Base-by-base conservation (phyloP, 2,329 filamentous ascomycete species). In the Setomelanomma holmii region DNA sequence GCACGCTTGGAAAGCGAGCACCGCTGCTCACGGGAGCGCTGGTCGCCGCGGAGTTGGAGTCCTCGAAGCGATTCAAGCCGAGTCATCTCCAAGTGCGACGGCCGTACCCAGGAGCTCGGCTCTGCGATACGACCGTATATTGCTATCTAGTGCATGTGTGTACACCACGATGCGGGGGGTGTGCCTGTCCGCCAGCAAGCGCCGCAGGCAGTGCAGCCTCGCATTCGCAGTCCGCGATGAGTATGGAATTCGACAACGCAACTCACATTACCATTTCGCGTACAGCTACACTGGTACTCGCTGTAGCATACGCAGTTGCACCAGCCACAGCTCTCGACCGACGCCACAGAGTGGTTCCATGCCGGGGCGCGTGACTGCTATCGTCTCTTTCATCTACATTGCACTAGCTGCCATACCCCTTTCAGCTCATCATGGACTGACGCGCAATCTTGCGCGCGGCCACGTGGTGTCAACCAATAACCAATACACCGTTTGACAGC, bases 271-370 rank as follows among this genome's bases (percentile, higher is more conserved):
- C 12, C 14, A 5, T 16, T 36, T 7, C 34, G 34, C 34, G 34
- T 16, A 17, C 12, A 36, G 14, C 38, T 22, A 40, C 16, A 5
- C 16, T 21, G 38, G 19, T 38, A 38, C 19, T 3, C 10, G 27
- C n/a, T n/a, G 5, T 30, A 30, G 34, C 12, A 30, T 36, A 36
- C 16, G 14, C 12, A 36, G 14, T 23, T 34, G 44, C 55, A 45
- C 23, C 55, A 67, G 64, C 64, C 64, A 63, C 63, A 61, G 53
- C 44, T 53, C 53, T 51, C 40, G 53, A 45, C 40, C 38, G 21
- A 34, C 20, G 14, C 8, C 27, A 10, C 5, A 8, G 14, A 30
- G 14, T 14, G 39, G 51, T 63, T 60, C 64, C 62, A 65, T 64
- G 60, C 36, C n/a, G 35, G 7, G 16, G 12, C 51, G 53, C 53